Evolutionary conservation across 1,284 basidiomycete species (phyloP).

Genomic region (Ustilago loliicola): DNA sequence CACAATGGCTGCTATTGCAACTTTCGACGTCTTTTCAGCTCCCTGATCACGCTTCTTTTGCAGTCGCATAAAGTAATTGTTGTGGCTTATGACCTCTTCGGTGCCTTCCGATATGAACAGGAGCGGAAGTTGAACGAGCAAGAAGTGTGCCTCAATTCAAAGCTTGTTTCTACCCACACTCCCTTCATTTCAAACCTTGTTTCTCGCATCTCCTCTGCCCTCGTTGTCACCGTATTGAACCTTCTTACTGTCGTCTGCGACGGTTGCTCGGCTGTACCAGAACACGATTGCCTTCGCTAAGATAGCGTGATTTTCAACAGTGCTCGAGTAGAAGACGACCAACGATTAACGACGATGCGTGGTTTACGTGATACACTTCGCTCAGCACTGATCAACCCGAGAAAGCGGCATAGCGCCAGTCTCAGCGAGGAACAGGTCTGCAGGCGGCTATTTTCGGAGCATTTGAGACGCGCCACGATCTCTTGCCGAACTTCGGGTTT

Average conservation of each 20-base stretch:
- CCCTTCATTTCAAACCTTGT: constrained; percentile 3
- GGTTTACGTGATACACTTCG: neutral
- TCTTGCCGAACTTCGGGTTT: neutral
- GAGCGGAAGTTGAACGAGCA: neutral
- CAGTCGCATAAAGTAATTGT: too few relatives aligned
- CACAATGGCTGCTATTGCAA: neutral
- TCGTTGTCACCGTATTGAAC: neutral
- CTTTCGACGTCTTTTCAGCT: neutral
- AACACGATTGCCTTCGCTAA: neutral
- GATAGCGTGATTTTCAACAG: neutral
- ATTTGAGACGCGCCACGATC: neutral
- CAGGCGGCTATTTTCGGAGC: neutral
- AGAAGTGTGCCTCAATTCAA: neutral
- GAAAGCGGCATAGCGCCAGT: neutral
- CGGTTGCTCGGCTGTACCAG: neutral
- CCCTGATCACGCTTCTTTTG: neutral
- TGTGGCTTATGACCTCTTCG: neutral
- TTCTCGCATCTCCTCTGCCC: neutral
- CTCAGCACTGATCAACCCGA: neutral
- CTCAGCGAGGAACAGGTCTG: neutral
- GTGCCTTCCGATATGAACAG: neutral
- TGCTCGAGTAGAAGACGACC: neutral
- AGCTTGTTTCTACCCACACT: neutral
- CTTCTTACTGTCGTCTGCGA: neutral
- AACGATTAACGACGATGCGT: neutral